Conservation (phyloP, 2,329 filamentous ascomycete species). For the Fusarium sp. region DNA sequence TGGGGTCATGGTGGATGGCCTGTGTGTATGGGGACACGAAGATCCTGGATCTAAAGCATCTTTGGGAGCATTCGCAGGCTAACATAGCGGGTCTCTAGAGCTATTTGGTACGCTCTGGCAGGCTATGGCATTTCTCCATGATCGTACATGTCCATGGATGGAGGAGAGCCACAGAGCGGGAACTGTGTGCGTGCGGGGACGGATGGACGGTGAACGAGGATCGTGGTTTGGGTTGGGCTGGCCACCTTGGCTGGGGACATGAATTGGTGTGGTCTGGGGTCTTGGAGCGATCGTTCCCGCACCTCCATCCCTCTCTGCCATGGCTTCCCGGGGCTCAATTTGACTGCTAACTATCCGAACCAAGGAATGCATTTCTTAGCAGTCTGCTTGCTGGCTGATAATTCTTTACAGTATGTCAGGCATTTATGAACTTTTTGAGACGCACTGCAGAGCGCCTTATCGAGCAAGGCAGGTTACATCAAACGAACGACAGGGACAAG, state of each 20-base stretch:
- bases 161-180: slow-evolving; percentile 38
- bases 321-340: not conserved
- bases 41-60: slow-evolving; percentile 32
- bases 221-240: slow-evolving; percentile 24
- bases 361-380: not conserved
- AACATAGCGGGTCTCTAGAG: slow-evolving; percentile 21
- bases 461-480: slow-evolving; percentile 11
- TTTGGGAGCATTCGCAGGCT: slow-evolving; percentile 29
- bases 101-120: slow-evolving; percentile 23
- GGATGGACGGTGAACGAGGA: slow-evolving; percentile 23
- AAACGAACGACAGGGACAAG: slow-evolving; percentile 18
- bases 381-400: not conserved
- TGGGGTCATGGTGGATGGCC: slow-evolving; percentile 38
- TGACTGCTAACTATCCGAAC: not conserved
- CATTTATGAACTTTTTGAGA: not conserved
- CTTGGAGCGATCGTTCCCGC: slow-evolving; percentile 52
- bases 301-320: slow-evolving; percentile 43
- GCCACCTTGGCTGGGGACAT: slow-evolving; percentile 15
- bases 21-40: slow-evolving; percentile 30
- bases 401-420: not conserved
- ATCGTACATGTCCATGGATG: slow-evolving; percentile 24
- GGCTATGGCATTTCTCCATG: slow-evolving; percentile 31
- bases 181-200: slow-evolving; percentile 40
- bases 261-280: slow-evolving; percentile 48
- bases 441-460: slow-evolving; percentile 2